Conservation (phyloP, 176 grass and related monocot species). For the Aegilops longissima region DNA sequence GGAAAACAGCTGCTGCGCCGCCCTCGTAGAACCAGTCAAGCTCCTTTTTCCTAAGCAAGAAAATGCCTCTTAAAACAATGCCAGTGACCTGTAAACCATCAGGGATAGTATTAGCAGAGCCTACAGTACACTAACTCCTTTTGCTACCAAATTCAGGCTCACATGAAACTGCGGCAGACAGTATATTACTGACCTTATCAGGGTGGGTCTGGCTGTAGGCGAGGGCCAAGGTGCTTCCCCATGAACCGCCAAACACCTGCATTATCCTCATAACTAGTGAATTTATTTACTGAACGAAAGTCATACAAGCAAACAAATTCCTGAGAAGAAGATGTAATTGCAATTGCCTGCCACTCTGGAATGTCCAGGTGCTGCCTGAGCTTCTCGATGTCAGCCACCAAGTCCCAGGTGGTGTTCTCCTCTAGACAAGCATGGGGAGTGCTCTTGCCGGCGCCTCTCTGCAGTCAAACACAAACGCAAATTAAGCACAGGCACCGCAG, state of each 20-base stretch:
- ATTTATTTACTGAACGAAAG: background rate
- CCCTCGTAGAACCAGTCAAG: conserved; percentile 97
- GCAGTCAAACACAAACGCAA: background rate
- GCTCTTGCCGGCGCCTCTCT: conserved; percentile 88
- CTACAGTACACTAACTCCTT: background rate
- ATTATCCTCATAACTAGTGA: conserved; percentile 1
- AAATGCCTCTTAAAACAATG: conserved; percentile 92
- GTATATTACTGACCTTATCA: conserved; percentile 53
- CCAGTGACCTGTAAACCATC: conserved; percentile 70
- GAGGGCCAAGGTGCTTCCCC: conserved; percentile 95
- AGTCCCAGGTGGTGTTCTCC: conserved; percentile 95
- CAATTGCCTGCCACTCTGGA: conserved; percentile 81
- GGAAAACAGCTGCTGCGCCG: conserved; percentile 86
- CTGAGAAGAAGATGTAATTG: background rate
- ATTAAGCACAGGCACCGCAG: background rate
- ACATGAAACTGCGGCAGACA: background rate
- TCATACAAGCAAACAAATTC: background rate
- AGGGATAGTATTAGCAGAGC: background rate
- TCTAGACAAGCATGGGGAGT: conserved; percentile 90
- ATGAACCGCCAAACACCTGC: conserved; percentile 95
- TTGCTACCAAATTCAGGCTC: background rate
- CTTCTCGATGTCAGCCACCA: conserved; percentile 89
- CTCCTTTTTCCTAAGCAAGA: conserved; percentile 86
- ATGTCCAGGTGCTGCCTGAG: conserved; percentile 84
- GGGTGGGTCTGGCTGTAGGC: conserved; percentile 84